Conservation (phyloP, 2,329 filamentous ascomycete species). For the Fusarium subtropicale region DNA sequence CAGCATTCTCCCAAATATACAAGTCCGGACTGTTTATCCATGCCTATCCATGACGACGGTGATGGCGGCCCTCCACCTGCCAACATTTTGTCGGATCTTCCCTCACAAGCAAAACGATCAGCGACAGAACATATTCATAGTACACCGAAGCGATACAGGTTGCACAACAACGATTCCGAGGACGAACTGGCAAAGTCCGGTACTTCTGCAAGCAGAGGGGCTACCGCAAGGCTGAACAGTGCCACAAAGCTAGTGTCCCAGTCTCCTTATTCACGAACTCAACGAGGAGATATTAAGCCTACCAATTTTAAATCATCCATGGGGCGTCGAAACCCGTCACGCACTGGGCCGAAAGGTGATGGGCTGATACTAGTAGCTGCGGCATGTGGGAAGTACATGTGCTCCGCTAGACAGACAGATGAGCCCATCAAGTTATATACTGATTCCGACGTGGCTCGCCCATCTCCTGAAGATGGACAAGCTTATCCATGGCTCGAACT, state of each 20-base stretch:
- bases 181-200: slow-evolving; percentile 47
- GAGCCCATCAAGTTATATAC: slow-evolving; percentile 18
- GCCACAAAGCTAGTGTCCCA: slow-evolving; percentile 26
- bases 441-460: slow-evolving; percentile 4
- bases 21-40: slow-evolving; percentile 46
- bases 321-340: background rate
- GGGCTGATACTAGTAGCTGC: slow-evolving; percentile 41
- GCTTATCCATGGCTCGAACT: slow-evolving; percentile 42
- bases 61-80: slow-evolving; percentile 36
- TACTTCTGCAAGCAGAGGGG: background rate
- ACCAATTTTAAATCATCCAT: slow-evolving; percentile 34
- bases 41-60: background rate
- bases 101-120: slow-evolving; percentile 8
- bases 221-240: slow-evolving; percentile 22
- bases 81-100: slow-evolving; percentile 43
- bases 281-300: slow-evolving; percentile 47
- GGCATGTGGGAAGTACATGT: slow-evolving; percentile 37
- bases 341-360: background rate
- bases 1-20: slow-evolving; percentile 4
- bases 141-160: slow-evolving; percentile 28
- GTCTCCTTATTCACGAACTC: background rate
- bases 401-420: background rate
- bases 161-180: slow-evolving; percentile 34
- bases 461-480: background rate
- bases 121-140: slow-evolving; percentile 15